Evolutionary conservation across 2,329 filamentous ascomycete species (phyloP).

Genomic region (Verticillium zaregamsianum): DNA sequence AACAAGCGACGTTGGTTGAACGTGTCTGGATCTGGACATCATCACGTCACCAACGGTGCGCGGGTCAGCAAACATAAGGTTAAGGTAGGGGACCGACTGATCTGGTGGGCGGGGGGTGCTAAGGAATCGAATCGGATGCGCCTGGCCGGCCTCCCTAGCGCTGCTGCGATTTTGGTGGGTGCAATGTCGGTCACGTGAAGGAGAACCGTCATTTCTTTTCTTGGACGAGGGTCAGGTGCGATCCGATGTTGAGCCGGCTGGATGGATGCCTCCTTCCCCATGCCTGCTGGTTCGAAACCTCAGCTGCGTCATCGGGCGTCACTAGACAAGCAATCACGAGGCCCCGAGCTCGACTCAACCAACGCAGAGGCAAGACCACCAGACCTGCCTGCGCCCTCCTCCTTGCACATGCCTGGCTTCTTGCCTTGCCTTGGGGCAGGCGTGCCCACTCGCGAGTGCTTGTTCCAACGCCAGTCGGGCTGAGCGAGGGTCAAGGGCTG

Average conservation of each 20-base stretch:
- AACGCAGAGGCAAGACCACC: background rate
- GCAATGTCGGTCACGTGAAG: background rate
- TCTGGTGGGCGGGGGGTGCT: background rate
- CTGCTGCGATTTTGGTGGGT: background rate
- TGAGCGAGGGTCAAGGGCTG: background rate
- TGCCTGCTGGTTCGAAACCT: background rate
- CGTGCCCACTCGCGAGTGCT: background rate
- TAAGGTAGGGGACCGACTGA: background rate
- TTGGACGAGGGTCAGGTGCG: background rate
- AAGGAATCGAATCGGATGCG: background rate
- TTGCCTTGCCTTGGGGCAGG: too few species aligned
- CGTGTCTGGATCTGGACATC: background rate
- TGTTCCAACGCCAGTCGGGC: background rate
- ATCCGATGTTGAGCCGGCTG: background rate
- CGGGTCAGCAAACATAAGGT: background rate
- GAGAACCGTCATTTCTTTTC: background rate
- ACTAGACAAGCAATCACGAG: background rate
- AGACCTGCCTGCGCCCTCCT: background rate
- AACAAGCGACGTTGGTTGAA: background rate
- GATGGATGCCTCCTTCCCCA: background rate
- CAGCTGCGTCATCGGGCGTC: background rate
- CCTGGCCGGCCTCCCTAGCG: background rate
- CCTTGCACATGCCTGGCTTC: background rate
- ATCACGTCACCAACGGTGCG: background rate
- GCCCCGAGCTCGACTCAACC: background rate